phyloP scores from a whole-genome alignment of 495 filamentous ascomycete genomes.

The Annulohypoxylon nitens region DNA sequence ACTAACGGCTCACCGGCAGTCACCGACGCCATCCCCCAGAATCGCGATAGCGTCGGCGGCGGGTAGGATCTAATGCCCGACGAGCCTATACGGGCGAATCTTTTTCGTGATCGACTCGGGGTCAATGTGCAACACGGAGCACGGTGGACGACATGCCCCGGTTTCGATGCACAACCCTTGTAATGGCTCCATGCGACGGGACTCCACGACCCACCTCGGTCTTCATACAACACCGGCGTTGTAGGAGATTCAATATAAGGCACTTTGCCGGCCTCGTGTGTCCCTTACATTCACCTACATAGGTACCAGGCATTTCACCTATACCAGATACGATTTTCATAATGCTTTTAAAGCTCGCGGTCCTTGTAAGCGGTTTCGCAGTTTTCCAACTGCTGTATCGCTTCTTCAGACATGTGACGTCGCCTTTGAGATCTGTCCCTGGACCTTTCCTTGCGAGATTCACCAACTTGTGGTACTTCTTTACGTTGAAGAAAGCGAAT shows the following conservation, averaged over 20 bases:
- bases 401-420: background rate
- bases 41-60: background rate
- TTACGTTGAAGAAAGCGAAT: background rate
- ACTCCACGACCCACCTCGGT: background rate
- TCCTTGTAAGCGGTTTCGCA: background rate
- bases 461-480: conserved; percentile 1
- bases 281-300: background rate
- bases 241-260: background rate
- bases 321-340: background rate
- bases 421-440: background rate
- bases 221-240: background rate
- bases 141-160: background rate
- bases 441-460: conserved; percentile 6
- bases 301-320: background rate
- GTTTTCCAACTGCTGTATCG: background rate
- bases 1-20: background rate
- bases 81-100: background rate
- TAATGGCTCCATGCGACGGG: background rate
- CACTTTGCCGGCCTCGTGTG: background rate
- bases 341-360: background rate
- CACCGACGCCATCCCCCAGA: background rate
- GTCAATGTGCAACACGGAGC: background rate
- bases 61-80: background rate
- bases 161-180: background rate
- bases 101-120: background rate